Percentiles rank a stretch among this genome's conserved stretches.
These are phyloP conservation scores for Psophocarpus tetragonolobus DNA, from an alignment of 306 rosid species.

Conservation along the genomic window DNA sequence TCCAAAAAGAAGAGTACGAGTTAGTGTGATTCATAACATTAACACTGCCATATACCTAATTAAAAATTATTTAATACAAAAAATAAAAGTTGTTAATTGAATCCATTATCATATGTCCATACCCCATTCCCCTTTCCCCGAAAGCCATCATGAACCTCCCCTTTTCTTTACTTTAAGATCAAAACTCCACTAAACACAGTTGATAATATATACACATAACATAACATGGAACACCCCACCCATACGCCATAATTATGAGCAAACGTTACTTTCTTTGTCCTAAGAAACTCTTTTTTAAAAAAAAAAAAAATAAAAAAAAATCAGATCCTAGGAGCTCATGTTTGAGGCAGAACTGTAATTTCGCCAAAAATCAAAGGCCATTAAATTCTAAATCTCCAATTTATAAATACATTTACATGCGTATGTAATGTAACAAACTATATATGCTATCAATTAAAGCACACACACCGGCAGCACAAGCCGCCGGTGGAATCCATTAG, in stretches of 20 bases:
- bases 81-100: slow-evolving; percentile 8
- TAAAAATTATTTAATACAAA: not conserved
- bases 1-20: slow-evolving; percentile 2
- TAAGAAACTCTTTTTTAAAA: slow-evolving; percentile 23
- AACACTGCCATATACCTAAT: not conserved
- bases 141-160: slow-evolving; percentile 20
- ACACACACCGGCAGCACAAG: slow-evolving; percentile 30
- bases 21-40: not conserved
- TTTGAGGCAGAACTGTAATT: slow-evolving; percentile 40
- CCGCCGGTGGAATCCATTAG: slow-evolving; percentile 49
- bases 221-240: slow-evolving; percentile 38
- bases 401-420: slow-evolving; percentile 25
- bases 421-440: not conserved
- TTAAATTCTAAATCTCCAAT: slow-evolving; percentile 13
- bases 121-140: slow-evolving; percentile 32
- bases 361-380: slow-evolving; percentile 14
- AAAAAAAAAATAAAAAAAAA: not conserved
- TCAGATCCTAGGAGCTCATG: slow-evolving; percentile 30
- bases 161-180: slow-evolving; percentile 23
- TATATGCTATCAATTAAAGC: not conserved
- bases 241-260: slow-evolving; percentile 45
- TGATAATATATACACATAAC: slow-evolving; percentile 9
- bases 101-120: slow-evolving; percentile 11
- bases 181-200: slow-evolving; percentile 36
- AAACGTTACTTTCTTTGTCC: slow-evolving; percentile 52